phyloP scores from a whole-genome alignment of 768 basidiomycete genomes.

The Pleurotus tuber-regium region DNA sequence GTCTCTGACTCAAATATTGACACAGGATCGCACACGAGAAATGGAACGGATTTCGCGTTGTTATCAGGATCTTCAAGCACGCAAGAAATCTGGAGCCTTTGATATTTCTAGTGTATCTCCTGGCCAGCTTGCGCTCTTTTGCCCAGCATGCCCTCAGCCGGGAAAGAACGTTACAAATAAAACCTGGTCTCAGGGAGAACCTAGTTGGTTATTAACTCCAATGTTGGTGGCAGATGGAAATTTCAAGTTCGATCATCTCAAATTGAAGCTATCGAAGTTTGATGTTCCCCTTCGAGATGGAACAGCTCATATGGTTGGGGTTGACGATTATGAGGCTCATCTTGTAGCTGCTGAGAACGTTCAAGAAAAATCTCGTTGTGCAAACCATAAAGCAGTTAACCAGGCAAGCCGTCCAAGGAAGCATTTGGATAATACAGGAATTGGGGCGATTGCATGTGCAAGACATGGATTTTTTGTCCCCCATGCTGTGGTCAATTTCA shows the following conservation, averaged over 20 bases:
- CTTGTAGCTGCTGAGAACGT: not conserved
- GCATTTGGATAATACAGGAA: constrained; percentile 23
- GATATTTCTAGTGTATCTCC: not conserved
- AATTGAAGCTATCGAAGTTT: not conserved
- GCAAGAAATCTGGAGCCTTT: not conserved
- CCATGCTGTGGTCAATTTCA: constrained; percentile 27
- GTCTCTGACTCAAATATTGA: not conserved
- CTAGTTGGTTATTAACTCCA: not conserved
- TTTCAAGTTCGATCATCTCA: constrained; percentile 15
- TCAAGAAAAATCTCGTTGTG: not conserved
- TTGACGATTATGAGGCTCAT: constrained; percentile 2
- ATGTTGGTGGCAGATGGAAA: constrained; percentile 13
- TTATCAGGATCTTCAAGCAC: constrained; percentile 9
- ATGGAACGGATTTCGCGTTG: not conserved
- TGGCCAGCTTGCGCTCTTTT: constrained; percentile 9
- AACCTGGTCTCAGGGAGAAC: not conserved
- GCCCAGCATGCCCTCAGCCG: constrained; percentile 17
- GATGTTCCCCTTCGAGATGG: constrained; percentile 2
- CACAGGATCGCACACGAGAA: not conserved
- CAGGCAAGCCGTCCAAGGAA: constrained; percentile 11
- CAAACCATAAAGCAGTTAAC: constrained; percentile 16
- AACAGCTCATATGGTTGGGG: not conserved
- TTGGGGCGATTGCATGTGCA: constrained; percentile 28
- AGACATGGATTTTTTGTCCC: constrained; percentile 29
- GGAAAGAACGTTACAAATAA: constrained; percentile 1